Percentiles rank a stretch among this genome's conserved stretches.
phyloP scores from a whole-genome alignment of 78 protist species.

The Chrysochromulina tobinii region DNA sequence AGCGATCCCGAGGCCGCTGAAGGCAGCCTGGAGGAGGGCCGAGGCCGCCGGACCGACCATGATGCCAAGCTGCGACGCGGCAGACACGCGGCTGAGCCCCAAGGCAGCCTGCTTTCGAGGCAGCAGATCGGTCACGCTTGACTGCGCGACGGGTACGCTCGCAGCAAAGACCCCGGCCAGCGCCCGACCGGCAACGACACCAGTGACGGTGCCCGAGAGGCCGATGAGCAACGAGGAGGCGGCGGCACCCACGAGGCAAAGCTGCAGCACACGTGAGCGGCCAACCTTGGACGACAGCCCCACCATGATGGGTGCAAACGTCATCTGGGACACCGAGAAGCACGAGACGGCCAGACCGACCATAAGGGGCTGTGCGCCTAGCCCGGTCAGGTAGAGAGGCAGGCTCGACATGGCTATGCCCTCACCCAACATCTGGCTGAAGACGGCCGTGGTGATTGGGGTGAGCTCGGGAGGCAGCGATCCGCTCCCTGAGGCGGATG shows the following conservation, averaged over 20 bases:
- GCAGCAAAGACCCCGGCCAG: slow-evolving; percentile 23
- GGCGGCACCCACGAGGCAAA: neutral
- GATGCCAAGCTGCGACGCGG: too few species aligned
- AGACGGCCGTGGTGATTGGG: neutral
- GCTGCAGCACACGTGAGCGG: neutral
- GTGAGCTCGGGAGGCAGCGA: too few species aligned
- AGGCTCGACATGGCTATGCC: neutral
- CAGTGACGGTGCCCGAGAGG: too few species aligned
- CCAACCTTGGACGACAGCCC: neutral
- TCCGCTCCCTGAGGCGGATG: too few species aligned
- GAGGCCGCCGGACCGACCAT: too few species aligned
- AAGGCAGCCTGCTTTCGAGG: too few species aligned
- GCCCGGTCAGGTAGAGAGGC: neutral
- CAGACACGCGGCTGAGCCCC: too few species aligned
- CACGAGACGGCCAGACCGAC: neutral
- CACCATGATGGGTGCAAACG: neutral
- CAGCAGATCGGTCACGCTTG: neutral
- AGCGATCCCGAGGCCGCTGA: too few species aligned
- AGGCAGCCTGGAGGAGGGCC: too few species aligned
- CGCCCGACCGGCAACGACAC: neutral
- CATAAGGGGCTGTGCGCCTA: neutral
- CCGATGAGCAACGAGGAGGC: neutral
- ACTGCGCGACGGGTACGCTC: neutral
- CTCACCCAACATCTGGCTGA: neutral
- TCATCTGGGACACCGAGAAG: slow-evolving; percentile 19